phyloP scores from a whole-genome alignment of 495 filamentous ascomycete species.

The Neurospora discreta region DNA sequence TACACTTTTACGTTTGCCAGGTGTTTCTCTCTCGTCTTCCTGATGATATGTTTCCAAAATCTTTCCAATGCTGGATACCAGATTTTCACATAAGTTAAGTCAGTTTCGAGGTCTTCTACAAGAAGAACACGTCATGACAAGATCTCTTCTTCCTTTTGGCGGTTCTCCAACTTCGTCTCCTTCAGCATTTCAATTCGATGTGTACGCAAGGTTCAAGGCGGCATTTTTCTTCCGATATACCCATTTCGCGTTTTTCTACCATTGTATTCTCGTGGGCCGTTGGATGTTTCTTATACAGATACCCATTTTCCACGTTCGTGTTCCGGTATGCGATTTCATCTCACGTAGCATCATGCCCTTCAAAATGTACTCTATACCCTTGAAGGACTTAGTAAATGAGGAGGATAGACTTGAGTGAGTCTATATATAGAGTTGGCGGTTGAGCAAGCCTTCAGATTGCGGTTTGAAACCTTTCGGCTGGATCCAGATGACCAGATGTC shows the following conservation, averaged over 20 bases:
- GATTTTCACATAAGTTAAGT: neutral
- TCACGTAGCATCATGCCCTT: neutral
- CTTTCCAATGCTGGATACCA: neutral
- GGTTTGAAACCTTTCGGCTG: neutral
- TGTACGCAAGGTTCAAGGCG: neutral
- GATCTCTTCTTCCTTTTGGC: neutral
- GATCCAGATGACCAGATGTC: neutral
- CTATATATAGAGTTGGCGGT: neutral
- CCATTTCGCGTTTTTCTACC: neutral
- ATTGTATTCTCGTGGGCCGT: neutral
- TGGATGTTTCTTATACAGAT: neutral
- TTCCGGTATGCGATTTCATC: neutral
- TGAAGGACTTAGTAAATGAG: neutral
- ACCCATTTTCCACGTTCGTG: neutral
- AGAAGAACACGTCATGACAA: neutral
- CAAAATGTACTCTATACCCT: neutral
- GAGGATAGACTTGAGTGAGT: neutral
- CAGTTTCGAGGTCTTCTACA: neutral
- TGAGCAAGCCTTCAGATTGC: neutral
- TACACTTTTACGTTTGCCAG: neutral
- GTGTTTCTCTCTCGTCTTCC: conserved; percentile 9
- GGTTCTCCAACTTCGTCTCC: neutral
- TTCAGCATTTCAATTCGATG: neutral
- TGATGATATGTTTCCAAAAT: conserved; percentile 1
- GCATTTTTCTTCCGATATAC: neutral